Percentiles rank a stretch among this genome's conserved stretches.
Conservation (phyloP, 352 stramenopile genomes). For the Aphanomyces astaci region DNA sequence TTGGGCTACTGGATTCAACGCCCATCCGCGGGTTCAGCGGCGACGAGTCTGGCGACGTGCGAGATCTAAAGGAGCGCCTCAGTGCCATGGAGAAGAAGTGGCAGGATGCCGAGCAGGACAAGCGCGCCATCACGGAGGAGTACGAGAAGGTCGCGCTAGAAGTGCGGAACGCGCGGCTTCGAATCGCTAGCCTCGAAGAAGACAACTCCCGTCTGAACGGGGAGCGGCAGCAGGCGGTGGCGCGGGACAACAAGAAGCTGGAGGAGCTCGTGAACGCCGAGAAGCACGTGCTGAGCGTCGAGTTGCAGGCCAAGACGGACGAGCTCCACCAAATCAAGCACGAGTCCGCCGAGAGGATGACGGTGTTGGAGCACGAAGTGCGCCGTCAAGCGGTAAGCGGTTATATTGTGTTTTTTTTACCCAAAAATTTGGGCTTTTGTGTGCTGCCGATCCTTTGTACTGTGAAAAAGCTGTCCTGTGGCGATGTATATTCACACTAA, state of each 20-base stretch:
- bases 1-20: neutral
- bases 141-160: conserved; percentile 53
- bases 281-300: conserved; percentile 58
- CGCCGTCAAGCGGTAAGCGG: conserved; percentile 44
- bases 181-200: conserved; percentile 43
- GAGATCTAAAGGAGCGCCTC: conserved; percentile 11
- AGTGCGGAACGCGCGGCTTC: conserved; percentile 37
- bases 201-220: conserved; percentile 62
- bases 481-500: no score
- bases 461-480: no score
- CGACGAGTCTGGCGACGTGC: neutral
- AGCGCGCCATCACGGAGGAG: conserved; percentile 61
- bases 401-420: neutral
- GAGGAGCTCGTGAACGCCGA: conserved; percentile 80
- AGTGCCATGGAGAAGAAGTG: conserved; percentile 55
- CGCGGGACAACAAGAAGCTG: conserved; percentile 82
- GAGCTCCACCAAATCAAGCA: conserved; percentile 63
- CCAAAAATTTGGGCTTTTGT: no score
- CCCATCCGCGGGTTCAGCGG: conserved; percentile 16
- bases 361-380: conserved; percentile 80
- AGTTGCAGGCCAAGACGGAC: conserved; percentile 73
- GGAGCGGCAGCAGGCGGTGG: conserved; percentile 66
- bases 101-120: conserved; percentile 68
- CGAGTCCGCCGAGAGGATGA: conserved; percentile 63
- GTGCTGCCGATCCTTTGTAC: no score